Conservation (phyloP, 441 rosid genomes). For the Dalechampia spathulata region DNA sequence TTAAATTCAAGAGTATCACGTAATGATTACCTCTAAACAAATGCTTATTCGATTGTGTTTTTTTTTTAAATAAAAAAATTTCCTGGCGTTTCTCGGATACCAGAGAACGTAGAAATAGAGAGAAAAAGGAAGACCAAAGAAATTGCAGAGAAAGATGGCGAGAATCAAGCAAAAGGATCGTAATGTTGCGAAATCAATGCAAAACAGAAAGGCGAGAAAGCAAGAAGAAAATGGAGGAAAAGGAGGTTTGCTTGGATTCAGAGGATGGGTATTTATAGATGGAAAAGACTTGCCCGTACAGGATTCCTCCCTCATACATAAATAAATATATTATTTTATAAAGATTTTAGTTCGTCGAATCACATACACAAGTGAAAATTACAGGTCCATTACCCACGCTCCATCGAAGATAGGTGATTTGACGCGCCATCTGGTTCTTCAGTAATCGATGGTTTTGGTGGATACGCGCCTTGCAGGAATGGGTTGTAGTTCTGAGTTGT, state of each 20-base stretch:
- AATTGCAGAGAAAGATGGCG: slow-evolving; percentile 28
- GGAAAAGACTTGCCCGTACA: slow-evolving; percentile 6
- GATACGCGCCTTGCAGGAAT: slow-evolving; percentile 4
- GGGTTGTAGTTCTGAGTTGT: slow-evolving; percentile 7
- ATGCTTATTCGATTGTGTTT: too few relatives aligned
- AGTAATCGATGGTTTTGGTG: neutral
- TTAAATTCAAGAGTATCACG: too few relatives aligned
- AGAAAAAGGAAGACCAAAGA: slow-evolving; percentile 5
- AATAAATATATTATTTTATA: too few relatives aligned
- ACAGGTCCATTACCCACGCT: too few relatives aligned
- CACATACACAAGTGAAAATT: too few relatives aligned
- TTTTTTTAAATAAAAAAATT: too few relatives aligned
- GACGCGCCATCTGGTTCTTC: slow-evolving; percentile 8
- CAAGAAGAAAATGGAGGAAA: neutral
- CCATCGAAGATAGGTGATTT: too few relatives aligned
- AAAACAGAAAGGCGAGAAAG: neutral
- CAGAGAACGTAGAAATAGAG: slow-evolving; percentile 6
- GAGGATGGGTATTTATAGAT: slow-evolving; percentile 24
- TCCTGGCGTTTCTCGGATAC: slow-evolving; percentile 16
- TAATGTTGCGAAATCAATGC: slow-evolving; percentile 15
- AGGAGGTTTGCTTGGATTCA: neutral
- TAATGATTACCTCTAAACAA: neutral
- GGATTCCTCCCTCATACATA: neutral
- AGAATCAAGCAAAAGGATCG: slow-evolving; percentile 21
- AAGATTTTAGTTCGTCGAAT: too few relatives aligned